phyloP scores from a whole-genome alignment of 805 yeast species.

The Myxozyma mucilagina region DNA sequence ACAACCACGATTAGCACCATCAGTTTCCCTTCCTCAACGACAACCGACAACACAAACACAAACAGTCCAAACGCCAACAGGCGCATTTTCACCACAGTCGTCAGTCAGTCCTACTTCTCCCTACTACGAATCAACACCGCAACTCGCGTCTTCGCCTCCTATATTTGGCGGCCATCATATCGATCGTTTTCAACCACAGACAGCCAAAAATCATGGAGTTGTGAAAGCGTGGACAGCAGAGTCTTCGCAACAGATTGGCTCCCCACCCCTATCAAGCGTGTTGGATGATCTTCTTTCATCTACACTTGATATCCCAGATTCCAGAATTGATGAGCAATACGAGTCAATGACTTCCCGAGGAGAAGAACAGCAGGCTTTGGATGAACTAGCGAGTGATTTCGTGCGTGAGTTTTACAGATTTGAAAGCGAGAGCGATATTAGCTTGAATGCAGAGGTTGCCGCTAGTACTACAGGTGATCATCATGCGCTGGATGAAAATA shows the following conservation, averaged over 20 bases:
- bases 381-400: conserved; percentile 17
- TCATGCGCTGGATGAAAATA: not conserved
- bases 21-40: conserved; percentile 10
- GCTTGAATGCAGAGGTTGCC: not conserved
- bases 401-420: conserved; percentile 28
- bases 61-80: conserved; percentile 11
- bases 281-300: conserved; percentile 25
- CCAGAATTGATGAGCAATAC: not conserved
- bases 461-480: not conserved
- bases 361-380: conserved; percentile 6
- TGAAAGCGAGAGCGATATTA: conserved; percentile 11
- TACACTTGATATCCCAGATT: conserved; percentile 13
- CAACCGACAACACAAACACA: conserved; percentile 3
- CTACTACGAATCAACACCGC: conserved; percentile 16
- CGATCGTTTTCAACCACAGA: not conserved
- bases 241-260: not conserved
- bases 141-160: conserved; percentile 31
- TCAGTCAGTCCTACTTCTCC: conserved; percentile 22
- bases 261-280: conserved; percentile 11
- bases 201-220: not conserved
- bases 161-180: conserved; percentile 4
- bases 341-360: not conserved
- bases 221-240: conserved; percentile 24
- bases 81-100: conserved; percentile 16
- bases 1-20: not conserved